Base-by-base conservation (phyloP, 768 basidiomycete species). In the Nidula microcarpa region DNA sequence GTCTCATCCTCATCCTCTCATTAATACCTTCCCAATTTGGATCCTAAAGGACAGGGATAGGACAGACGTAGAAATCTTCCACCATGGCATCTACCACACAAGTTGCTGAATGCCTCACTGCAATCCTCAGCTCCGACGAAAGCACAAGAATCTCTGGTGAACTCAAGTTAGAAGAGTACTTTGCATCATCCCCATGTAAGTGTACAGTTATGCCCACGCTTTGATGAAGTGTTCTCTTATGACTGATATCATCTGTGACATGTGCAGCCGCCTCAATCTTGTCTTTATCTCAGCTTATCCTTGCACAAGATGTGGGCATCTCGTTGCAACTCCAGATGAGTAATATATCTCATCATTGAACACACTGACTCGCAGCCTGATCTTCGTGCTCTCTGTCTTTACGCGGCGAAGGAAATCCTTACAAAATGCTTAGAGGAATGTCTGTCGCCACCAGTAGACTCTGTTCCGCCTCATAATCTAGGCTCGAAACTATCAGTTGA, bases 331-430 rank as follows among this genome's bases (percentile, higher is more conserved):
- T 23, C 23, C 94, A 96, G 91, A 95, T 94, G 67, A 86, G 93
- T 88, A 46, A 23, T 23, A 23, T 23, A 23, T 23, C 23, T 3
- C 23, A n/a, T 23, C 23, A 23, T 23, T 23, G 23, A 23, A 23
- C 23, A 23, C 23, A 23, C 23, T 23, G 3, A 3, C 23, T 23
- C 23, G 23, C 3, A 23, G 76, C 82, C 75, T 82, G 77, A 23
- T 23, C 1, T 23, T 23, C 23, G 23, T 23, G 68, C 67, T 41
- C 63, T 57, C 53, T 63, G 57, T 46, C 58, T 56, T 55, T 78
- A 98, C 88, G 91, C 93, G 34, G 94, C 96, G n/a, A 89, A 85
- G 69, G 88, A 96, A 53, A 71, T 89, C 30, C 77, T 98, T 49
- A 81, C 91, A 60, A 94, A 94, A 71, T 97, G 94, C 64, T 83